These are phyloP conservation scores for Aspergillus cejpii DNA, from an alignment of 2,329 filamentous ascomycete genomes.

Conservation along the genomic window DNA sequence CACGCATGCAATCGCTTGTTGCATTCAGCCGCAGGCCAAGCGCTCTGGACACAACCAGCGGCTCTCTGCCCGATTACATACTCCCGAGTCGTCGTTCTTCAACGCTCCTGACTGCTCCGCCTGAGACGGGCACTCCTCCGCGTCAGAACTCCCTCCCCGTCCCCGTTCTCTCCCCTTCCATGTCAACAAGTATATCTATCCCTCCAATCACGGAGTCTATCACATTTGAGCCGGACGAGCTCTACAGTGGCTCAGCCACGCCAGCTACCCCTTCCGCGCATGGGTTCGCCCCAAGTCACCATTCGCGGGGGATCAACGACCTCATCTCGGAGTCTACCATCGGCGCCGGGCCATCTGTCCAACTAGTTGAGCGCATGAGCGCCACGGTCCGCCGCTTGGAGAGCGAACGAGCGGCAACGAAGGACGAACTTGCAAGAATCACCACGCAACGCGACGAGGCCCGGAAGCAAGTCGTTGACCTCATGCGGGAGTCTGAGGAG, in stretches of 20 bases:
- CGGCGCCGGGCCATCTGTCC: slow-evolving; percentile 83
- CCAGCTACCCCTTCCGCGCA: slow-evolving; percentile 36
- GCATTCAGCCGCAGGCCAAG: slow-evolving; percentile 37
- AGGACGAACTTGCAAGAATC: slow-evolving; percentile 76
- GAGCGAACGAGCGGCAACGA: slow-evolving; percentile 79
- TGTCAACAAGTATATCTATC: slow-evolving; percentile 19
- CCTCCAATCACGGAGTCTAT: slow-evolving; percentile 28
- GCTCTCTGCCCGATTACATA: slow-evolving; percentile 35
- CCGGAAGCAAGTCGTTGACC: slow-evolving; percentile 75
- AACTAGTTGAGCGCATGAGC: slow-evolving; percentile 93
- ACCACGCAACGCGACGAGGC: slow-evolving; percentile 85
- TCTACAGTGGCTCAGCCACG: slow-evolving; percentile 32
- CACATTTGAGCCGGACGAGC: slow-evolving; percentile 46
- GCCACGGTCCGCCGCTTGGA: slow-evolving; percentile 86
- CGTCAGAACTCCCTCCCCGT: slow-evolving; percentile 44
- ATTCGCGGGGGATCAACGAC: slow-evolving; percentile 63
- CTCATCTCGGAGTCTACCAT: slow-evolving; percentile 85
- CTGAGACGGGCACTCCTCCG: slow-evolving; percentile 37
- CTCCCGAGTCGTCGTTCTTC: slow-evolving; percentile 39
- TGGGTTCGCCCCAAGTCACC: slow-evolving; percentile 31
- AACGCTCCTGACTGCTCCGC: slow-evolving; percentile 30
- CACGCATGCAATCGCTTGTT: slow-evolving; percentile 38
- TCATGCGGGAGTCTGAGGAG: slow-evolving; percentile 80
- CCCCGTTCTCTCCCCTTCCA: slow-evolving; percentile 27
- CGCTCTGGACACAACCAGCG: slow-evolving; percentile 31